Conservation (phyloP, 169 alveolate genomes). For the Eimeria brunetti region DNA sequence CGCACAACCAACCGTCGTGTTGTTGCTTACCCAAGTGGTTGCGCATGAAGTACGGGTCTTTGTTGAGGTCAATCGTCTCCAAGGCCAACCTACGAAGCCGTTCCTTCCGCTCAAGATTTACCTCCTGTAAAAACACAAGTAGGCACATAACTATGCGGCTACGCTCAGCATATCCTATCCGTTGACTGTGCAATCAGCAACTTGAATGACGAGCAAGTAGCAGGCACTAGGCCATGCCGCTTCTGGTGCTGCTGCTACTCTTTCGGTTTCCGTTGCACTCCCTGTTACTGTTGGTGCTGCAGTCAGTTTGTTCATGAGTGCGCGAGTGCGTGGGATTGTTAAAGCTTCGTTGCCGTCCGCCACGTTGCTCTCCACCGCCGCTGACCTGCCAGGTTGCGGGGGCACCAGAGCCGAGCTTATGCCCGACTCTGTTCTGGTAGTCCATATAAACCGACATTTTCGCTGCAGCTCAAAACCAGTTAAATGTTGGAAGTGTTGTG, state of each 20-base stretch:
- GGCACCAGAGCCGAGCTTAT: constrained; percentile 98
- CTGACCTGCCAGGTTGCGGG: constrained; percentile 94
- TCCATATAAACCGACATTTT: constrained; percentile 91
- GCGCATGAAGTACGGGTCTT: constrained; percentile 98
- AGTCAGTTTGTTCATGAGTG: neutral
- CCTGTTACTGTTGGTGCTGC: neutral
- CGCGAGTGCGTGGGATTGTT: neutral
- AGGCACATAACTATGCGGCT: neutral
- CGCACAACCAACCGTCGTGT: neutral
- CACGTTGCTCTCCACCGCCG: neutral
- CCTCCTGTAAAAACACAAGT: constrained; percentile 82
- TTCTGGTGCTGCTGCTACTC: neutral
- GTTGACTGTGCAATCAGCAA: neutral
- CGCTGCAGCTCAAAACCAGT: constrained; percentile 50
- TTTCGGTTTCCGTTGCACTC: neutral
- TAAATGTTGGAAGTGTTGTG: neutral
- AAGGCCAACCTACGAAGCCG: constrained; percentile 96
- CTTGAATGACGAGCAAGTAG: neutral
- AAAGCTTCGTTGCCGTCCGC: neutral
- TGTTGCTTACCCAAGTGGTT: constrained; percentile 95
- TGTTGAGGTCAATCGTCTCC: constrained; percentile 97
- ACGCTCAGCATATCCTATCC: neutral
- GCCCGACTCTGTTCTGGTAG: constrained; percentile 98
- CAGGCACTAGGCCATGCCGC: no score
- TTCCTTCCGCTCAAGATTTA: constrained; percentile 97